Base-by-base conservation (phyloP, 129 eudicot genomes). In the Helichrysum umbraculigerum region DNA sequence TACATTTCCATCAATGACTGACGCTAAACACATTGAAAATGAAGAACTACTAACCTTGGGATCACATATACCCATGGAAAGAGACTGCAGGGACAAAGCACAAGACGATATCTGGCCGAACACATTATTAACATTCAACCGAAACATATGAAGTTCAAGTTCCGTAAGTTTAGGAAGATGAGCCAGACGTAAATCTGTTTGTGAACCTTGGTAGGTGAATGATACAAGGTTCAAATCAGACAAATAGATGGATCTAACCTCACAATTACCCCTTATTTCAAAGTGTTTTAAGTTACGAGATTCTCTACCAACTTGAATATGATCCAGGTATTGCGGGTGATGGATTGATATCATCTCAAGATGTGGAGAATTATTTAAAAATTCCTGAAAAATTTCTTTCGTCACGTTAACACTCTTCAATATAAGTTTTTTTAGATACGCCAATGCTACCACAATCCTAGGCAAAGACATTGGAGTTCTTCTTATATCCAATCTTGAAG, bases 111-210 rank as follows among this genome's bases (percentile, higher is more conserved):
- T 60, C 66, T 60, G 66, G 2, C 35, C n/a, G 6, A 21, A 25
- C 17, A 60, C n/a, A 7, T 21, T 0, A 28, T 22, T 28, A 42
- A 42, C 11, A 42, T 42, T 11, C 51, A 42, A 7, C 33, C 34
- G 0, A 60, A 2, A n/a, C 66, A 22, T 4, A 28, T 25, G 4
- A 60, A 60, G 25, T 19, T 25, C 75, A 41, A 85, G 16, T 35
- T 86, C 87, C 20, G 37, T 70, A 29, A 86, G 87, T 75, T 56
- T 60, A 0, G 90, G 87, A 60, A 86, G 82, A 58, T 65, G 65
- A 42, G 39, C 16, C 75, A 57, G 16, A 42, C 17, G 7, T 50
- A 85, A 79, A 20, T 71, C 44, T 10, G 78, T 75, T 30, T 44
- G 66, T 12, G 61, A 28, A 19, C 91, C 84, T 71, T 71, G 62